Conservation (phyloP, 2,329 filamentous ascomycete genomes). For the Colletotrichum trifolii region DNA sequence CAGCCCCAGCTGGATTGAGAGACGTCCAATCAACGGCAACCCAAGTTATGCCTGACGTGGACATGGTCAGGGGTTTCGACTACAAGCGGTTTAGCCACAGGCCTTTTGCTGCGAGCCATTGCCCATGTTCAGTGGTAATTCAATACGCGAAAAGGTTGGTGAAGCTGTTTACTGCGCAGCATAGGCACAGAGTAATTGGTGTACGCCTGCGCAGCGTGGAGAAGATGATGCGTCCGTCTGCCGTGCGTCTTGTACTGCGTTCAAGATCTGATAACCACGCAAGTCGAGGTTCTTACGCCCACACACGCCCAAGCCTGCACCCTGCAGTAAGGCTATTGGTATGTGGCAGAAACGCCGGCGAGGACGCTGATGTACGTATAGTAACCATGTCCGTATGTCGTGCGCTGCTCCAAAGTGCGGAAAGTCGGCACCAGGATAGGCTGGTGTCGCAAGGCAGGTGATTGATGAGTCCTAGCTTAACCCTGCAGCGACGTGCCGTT, state of each 20-base stretch:
- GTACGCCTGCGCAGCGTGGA: no score
- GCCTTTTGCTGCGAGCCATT: constrained; percentile 6
- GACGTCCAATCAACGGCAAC: constrained; percentile 11
- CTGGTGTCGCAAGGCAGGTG: constrained; percentile 21
- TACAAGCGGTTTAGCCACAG: constrained; percentile 16
- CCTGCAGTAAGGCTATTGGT: no score
- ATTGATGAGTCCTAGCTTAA: constrained; percentile 27
- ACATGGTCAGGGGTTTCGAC: constrained; percentile 8
- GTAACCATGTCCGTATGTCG: neutral
- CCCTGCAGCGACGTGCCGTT: neutral
- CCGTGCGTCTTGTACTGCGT: neutral
- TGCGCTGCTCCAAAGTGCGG: constrained; percentile 1
- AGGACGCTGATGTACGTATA: neutral
- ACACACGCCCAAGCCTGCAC: no score
- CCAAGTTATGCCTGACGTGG: constrained; percentile 28
- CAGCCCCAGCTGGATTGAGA: constrained; percentile 25
- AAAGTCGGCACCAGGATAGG: constrained; percentile 1
- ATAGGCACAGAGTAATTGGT: no score
- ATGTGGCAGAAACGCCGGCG: neutral
- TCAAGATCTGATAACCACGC: no score
- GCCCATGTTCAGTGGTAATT: neutral
- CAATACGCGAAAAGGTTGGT: neutral
- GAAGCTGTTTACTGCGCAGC: no score
- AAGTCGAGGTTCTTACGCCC: constrained; percentile 1
- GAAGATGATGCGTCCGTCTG: neutral